Evolutionary conservation across 2,329 filamentous ascomycete species (phyloP), one percentile per base, ranked within the genome.

Genomic region (Neocucurbitaria cava): DNA sequence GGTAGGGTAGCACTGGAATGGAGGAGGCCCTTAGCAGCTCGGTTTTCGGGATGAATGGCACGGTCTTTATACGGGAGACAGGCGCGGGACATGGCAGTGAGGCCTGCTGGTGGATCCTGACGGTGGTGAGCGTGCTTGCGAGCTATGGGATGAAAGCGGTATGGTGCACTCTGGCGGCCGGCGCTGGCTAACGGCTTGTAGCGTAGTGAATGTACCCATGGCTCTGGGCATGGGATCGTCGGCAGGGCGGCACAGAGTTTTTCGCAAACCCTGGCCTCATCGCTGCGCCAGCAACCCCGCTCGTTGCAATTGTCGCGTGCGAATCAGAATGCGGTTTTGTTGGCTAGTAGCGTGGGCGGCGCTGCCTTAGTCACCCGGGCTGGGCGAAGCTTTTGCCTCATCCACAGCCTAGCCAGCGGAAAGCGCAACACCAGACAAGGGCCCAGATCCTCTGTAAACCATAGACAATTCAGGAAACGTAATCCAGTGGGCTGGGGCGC

Each of bases 241-340:
- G 61, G 64, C 56, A 61, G 50, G 50, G 40, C 66, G 65, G 64
- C 54, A 67, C 61, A 71, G 68, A 70, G 61, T 66, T 69, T 68
- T 71, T 62, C 62, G 21, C 41, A 52, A 28, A 49, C 57, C 59
- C 59, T 44, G 42, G 57, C 51, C 39, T 35, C 42, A 55, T 23
- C 31, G 40, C 52, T 52, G 54, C 59, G 38, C 50, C 43, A 46
- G n/a, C 56, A 45, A 63, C 61, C 65, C 66, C 65, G 64, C 66
- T 66, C 52, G 56, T 61, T 61, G 59, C 55, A 45, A n/a, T 43
- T 52, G 47, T 52, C 8, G 49, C 53, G 46, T 36, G 52, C 61
- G 52, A 66, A 64, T 68, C 53, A 63, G 38, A 30, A 40, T 30
- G 31, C 30, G 47, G 36, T 24, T 24, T 35, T 26, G 1, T 40